A percentile compares a stretch with the other conserved stretches of the same genome.
Conservation (phyloP, 2,329 filamentous ascomycete species). For the Emmonsiellopsis sp. region DNA sequence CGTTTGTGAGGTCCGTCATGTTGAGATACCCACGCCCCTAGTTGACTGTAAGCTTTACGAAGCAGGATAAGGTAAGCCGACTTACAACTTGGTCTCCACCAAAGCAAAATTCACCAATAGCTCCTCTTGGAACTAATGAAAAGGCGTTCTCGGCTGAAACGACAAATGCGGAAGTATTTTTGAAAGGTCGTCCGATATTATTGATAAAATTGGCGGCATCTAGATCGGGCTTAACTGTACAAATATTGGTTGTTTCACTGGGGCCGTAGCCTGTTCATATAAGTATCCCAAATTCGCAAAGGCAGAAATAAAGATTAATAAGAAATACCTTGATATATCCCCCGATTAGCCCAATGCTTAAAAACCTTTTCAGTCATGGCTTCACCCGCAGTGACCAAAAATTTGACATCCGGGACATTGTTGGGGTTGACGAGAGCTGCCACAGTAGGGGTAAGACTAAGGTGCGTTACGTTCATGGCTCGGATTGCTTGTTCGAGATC, state of each 20-base stretch:
- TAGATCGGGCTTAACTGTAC: constrained; percentile 60
- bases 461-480: constrained; percentile 58
- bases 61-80: not conserved
- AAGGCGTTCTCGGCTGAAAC: constrained; percentile 37
- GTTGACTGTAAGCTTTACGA: constrained; percentile 6
- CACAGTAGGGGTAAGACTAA: constrained; percentile 79
- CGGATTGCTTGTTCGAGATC: constrained; percentile 62
- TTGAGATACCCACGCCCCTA: constrained; percentile 60
- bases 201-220: constrained; percentile 49
- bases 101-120: constrained; percentile 75
- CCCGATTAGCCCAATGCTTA: constrained; percentile 54
- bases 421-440: constrained; percentile 61
- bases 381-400: constrained; percentile 75
- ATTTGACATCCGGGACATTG: constrained; percentile 61
- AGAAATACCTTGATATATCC: constrained; percentile 57
- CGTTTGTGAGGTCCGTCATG: constrained; percentile 49
- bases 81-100: constrained; percentile 69
- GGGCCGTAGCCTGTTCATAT: constrained; percentile 57
- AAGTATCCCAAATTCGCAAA: too few relatives aligned
- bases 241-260: constrained; percentile 81
- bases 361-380: constrained; percentile 64
- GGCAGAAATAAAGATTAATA: constrained; percentile 4
- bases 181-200: constrained; percentile 66
- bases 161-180: constrained; percentile 68
- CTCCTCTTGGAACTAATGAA: constrained; percentile 55